A percentile compares a stretch with the other conserved stretches of the same genome.
phyloP scores from a whole-genome alignment of 177 flowering plant genomes.

The Vitis hybrid region DNA sequence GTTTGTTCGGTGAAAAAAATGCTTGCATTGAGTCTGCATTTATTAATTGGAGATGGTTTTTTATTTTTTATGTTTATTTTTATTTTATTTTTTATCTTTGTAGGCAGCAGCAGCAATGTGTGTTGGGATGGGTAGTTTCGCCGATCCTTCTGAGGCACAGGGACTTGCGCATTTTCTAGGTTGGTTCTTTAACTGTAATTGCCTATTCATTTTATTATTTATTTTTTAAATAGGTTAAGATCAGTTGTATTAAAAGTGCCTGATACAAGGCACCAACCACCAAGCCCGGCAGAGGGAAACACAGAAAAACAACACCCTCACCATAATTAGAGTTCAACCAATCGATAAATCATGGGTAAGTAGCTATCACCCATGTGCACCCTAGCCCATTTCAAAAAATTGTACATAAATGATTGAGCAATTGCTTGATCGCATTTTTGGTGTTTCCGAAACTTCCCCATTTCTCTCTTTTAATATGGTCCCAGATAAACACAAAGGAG shows the following conservation, averaged over 20 bases:
- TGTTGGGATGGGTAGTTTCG: slow-evolving; percentile 92
- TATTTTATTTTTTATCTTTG: slow-evolving; percentile 4
- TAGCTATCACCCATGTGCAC: too few species aligned
- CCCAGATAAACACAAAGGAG: too few species aligned
- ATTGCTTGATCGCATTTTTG: too few species aligned
- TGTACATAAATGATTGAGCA: too few species aligned
- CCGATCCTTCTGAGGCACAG: slow-evolving; percentile 86
- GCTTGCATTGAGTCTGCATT: neutral
- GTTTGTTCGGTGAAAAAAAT: neutral
- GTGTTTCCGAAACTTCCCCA: too few species aligned
- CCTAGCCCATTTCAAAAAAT: too few species aligned
- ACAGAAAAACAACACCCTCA: too few species aligned
- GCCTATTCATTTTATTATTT: neutral
- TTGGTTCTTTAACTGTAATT: slow-evolving; percentile 15
- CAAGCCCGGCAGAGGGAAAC: too few species aligned
- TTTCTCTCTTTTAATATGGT: too few species aligned
- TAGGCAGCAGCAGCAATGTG: slow-evolving; percentile 99
- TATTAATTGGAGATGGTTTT: neutral
- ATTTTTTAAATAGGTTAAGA: neutral
- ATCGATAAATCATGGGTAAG: too few species aligned
- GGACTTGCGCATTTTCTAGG: slow-evolving; percentile 98
- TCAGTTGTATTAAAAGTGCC: neutral
- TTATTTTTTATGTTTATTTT: too few species aligned
- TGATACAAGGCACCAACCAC: neutral
- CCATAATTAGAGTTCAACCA: too few species aligned